Evolutionary conservation across 2,329 filamentous ascomycete species (phyloP), one percentile per base, ranked within the genome.

Genomic region (Fusarium nelsonii): DNA sequence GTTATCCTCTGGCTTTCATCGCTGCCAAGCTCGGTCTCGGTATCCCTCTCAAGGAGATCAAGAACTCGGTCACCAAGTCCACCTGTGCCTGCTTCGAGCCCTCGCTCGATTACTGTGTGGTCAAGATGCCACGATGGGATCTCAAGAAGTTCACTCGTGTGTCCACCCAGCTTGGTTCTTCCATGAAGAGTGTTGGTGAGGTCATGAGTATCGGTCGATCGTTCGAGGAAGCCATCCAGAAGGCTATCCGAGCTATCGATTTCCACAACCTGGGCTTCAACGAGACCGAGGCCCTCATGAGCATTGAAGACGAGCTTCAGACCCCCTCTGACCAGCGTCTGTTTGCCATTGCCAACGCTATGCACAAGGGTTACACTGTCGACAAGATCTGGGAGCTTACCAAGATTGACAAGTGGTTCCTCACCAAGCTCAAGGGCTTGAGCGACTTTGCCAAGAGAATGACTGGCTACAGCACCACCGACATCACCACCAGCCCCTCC

Each of bases 151-250:
- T 99, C 82, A 97, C 93, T 30, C 90, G 96, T 71, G 96, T 98
- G 23, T 98, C 95, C 6, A 98, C 94, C 2, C 91, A 97, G 77
- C 91, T 99, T 26, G 95, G 94, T 32, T 98, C 96, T 4, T 97
- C 95, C 14, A 99, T 99, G 96, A 99, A 98, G 90, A 97, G 93
- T 87, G 94, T 99, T 54, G 96, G 96, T 77, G 96, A 99, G 80
- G 96, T 99, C 71, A 98, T 99, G 96, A 95, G 92, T 76, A 97
- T 99, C 73, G 96, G 96, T 59, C 87, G 96, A 71, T 97, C 92
- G 1, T 99, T 99, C 74, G 96, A 99, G 81, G 96, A 99, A 82
- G 96, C 96, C 10, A 97, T 99, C 41, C 96, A 99, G 76, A 99
- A 98, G 81, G 96, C 96, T 20, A 99, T 99, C 74, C 91, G 96